Percentiles rank a stretch among this genome's conserved stretches.
phyloP scores from a whole-genome alignment of 2,329 filamentous ascomycete species.

The Davidsoniella eucalypti region DNA sequence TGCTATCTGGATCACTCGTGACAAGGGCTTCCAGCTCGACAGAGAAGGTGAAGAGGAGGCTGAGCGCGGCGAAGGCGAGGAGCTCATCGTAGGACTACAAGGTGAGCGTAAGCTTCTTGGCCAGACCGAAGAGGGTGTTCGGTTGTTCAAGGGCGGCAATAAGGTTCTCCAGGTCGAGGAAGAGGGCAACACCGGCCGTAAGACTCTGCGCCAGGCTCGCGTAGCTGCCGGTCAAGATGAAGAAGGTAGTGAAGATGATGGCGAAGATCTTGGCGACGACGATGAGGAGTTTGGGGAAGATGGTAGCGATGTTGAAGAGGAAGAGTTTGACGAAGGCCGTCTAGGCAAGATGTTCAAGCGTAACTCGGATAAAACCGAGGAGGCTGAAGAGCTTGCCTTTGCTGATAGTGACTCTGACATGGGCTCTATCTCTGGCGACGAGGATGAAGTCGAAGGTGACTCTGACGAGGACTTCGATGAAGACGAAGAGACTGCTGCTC shows the following conservation, averaged over 20 bases:
- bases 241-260: conserved; percentile 33
- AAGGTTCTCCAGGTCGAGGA: conserved; percentile 38
- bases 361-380: conserved; percentile 30
- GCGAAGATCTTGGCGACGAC: conserved; percentile 22
- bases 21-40: conserved; percentile 61
- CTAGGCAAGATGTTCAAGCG: conserved; percentile 45
- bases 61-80: conserved; percentile 83
- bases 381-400: conserved; percentile 65
- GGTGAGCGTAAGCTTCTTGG: conserved; percentile 67
- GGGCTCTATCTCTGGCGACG: conserved; percentile 58
- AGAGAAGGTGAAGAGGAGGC: conserved; percentile 51
- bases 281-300: conserved; percentile 24
- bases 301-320: conserved; percentile 38
- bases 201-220: conserved; percentile 39
- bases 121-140: conserved; percentile 64
- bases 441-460: conserved; percentile 29
- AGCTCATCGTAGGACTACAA: conserved; percentile 82
- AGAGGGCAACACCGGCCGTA: conserved; percentile 42
- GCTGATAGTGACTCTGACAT: conserved; percentile 95
- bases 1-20: conserved; percentile 71
- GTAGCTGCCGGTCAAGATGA: conserved; percentile 43
- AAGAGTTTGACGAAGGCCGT: conserved; percentile 41
- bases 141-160: conserved; percentile 67
- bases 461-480: conserved; percentile 35
- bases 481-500: conserved; percentile 51